Conservation (phyloP, 192 early-diverging fungal species). For the Rhizophagus sp. region DNA sequence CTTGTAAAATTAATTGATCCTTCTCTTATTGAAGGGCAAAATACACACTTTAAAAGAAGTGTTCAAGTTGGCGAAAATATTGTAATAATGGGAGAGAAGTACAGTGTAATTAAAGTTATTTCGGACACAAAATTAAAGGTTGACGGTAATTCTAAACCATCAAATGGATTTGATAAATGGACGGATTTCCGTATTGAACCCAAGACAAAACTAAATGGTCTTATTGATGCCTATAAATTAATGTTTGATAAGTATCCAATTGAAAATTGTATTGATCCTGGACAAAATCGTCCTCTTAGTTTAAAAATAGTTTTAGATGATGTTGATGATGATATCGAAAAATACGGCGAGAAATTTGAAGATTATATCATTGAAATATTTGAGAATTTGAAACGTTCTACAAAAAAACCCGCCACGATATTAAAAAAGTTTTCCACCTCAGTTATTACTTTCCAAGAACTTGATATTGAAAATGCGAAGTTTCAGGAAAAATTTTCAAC, state of each 20-base stretch:
- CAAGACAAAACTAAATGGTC: conserved; percentile 9
- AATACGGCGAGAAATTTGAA: conserved; percentile 12
- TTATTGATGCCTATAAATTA: conserved; percentile 6
- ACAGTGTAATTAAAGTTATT: not conserved
- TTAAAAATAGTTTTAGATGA: conserved; percentile 8
- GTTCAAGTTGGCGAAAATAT: conserved; percentile 10
- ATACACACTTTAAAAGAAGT: conserved; percentile 7
- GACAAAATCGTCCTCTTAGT: not conserved
- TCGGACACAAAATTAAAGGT: conserved; percentile 23
- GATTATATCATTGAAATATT: conserved; percentile 1
- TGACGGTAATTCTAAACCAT: not conserved
- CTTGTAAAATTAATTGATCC: not conserved
- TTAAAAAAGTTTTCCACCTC: not conserved
- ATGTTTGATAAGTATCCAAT: conserved; percentile 21
- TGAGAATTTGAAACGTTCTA: not conserved
- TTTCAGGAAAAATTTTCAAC: not conserved
- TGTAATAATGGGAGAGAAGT: conserved; percentile 11
- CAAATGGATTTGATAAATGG: not conserved
- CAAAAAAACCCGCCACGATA: conserved; percentile 1
- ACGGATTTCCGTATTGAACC: conserved; percentile 2
- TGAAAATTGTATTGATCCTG: not conserved
- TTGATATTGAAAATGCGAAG: not conserved
- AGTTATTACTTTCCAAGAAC: not conserved
- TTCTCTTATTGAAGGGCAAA: not conserved
- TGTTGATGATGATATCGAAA: not conserved